Conservation (phyloP, 148 eudicot species). For the Mesembryanthemum crystallinum region DNA sequence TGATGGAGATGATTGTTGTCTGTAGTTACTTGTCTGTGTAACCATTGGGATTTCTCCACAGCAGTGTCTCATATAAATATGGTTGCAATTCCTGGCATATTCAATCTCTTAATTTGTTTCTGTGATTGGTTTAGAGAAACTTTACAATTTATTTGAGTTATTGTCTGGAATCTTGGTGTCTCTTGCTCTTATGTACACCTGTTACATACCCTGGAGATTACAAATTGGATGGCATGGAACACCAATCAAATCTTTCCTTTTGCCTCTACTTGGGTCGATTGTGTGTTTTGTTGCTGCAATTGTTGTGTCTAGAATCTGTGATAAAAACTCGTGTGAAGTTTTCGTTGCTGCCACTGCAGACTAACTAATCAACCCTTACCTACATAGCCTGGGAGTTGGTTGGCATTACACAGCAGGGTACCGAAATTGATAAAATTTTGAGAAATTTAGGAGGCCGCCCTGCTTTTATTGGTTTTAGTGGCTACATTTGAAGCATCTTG, state of each 20-base stretch:
- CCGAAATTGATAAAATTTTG: neutral
- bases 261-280: neutral
- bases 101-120: neutral
- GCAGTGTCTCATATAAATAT: neutral
- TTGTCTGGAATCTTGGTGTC: neutral
- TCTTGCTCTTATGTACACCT: neutral
- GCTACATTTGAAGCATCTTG: neutral
- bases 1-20: neutral
- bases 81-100: neutral
- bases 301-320: neutral
- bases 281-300: neutral
- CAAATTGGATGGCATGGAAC: neutral
- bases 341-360: neutral
- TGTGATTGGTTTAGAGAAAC: neutral
- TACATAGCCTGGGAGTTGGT: neutral
- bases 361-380: neutral
- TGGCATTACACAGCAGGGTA: neutral
- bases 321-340: neutral
- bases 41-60: slow-evolving; percentile 2
- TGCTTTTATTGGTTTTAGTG: neutral
- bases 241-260: neutral
- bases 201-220: neutral
- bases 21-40: neutral
- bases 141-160: neutral
- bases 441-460: neutral